These are phyloP conservation scores for Sideroxylon spinosum DNA, from an alignment of 179 eudicot genomes.

Conservation along the genomic window DNA sequence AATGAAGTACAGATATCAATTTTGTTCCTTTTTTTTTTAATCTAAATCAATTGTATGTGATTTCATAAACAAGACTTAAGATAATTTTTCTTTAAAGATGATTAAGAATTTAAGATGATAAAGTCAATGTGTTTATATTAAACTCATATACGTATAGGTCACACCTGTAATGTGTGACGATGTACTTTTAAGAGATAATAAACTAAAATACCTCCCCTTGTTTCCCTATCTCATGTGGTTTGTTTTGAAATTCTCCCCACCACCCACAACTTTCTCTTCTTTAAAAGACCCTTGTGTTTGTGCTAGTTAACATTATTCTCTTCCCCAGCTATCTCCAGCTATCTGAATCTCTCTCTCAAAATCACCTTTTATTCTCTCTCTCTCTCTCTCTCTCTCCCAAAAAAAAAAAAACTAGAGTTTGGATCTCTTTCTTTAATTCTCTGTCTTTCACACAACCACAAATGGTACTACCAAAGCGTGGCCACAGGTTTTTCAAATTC, in stretches of 20 bases:
- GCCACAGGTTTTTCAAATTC: conserved; percentile 42
- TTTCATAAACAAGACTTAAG: too few relatives aligned
- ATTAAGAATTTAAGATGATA: too few relatives aligned
- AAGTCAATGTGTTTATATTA: neutral
- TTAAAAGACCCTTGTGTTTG: neutral
- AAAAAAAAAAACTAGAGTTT: too few relatives aligned
- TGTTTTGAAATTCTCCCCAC: neutral
- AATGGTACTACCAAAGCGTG: conserved; percentile 30
- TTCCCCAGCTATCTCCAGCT: neutral
- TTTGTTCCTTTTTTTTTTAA: too few relatives aligned
- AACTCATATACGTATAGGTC: too few relatives aligned
- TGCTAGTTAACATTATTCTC: neutral
- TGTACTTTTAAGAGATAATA: too few relatives aligned
- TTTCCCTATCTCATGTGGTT: neutral
- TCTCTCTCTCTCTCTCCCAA: neutral
- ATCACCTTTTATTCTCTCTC: neutral
- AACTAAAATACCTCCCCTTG: too few relatives aligned
- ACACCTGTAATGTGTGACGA: too few relatives aligned
- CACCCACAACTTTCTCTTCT: neutral
- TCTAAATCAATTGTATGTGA: too few relatives aligned
- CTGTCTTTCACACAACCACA: conserved; percentile 5
- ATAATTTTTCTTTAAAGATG: too few relatives aligned
- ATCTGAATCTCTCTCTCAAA: conserved; percentile 7
- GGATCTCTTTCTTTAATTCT: neutral
- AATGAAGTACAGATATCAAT: too few relatives aligned